These are phyloP conservation scores for Lanmaoa pseudosensibilis DNA, from an alignment of 768 basidiomycete species.

Conservation along the genomic window DNA sequence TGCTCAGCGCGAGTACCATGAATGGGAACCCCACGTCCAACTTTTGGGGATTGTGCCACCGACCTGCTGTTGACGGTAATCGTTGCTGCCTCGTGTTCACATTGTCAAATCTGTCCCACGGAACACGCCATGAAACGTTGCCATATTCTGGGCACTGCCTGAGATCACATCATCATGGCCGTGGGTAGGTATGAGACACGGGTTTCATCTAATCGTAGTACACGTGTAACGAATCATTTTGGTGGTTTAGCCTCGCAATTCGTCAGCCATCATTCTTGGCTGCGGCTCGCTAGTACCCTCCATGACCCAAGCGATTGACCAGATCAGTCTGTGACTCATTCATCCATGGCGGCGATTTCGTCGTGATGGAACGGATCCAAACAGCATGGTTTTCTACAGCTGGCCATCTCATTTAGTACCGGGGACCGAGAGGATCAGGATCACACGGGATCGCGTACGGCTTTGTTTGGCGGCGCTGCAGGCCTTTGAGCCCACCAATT, in stretches of 20 bases:
- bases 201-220: constrained; percentile 16
- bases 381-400: constrained; percentile 16
- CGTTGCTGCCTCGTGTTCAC: constrained; percentile 31
- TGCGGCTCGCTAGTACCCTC: not conserved
- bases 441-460: constrained; percentile 23
- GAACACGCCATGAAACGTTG: constrained; percentile 10
- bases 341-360: constrained; percentile 1
- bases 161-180: constrained; percentile 14
- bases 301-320: not conserved
- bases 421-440: constrained; percentile 17
- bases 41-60: constrained; percentile 7
- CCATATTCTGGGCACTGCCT: constrained; percentile 4
- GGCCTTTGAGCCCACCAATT: constrained; percentile 10
- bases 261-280: constrained; percentile 2
- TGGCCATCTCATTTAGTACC: constrained; percentile 10
- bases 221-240: constrained; percentile 23
- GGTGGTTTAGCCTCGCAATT: constrained; percentile 11
- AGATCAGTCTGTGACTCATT: constrained; percentile 5
- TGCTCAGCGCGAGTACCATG: constrained; percentile 1
- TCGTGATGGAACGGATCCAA: constrained; percentile 12
- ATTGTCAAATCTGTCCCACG: constrained; percentile 21
- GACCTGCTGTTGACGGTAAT: constrained; percentile 12
- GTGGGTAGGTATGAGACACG: constrained; percentile 17
- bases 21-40: constrained; percentile 1
- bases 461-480: constrained; percentile 22